Evolutionary conservation across 306 rosid species (phyloP), one percentile per base, ranked within the genome.

Genomic region (Trifolium fragiferum): DNA sequence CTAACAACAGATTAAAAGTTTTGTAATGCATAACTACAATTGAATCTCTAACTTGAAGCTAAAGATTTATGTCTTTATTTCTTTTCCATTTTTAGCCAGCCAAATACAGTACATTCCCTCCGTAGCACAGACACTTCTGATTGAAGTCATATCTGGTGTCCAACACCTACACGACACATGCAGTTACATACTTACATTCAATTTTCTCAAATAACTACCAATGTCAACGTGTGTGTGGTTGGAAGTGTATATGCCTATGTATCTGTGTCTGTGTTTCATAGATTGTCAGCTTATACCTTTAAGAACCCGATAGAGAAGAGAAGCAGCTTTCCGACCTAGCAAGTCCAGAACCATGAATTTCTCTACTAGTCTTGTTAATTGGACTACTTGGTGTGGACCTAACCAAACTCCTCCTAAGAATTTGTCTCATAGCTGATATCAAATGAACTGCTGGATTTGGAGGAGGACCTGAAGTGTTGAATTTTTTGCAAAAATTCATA

Each of bases 371-470:
- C 59, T 71, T 89, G n/a, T 72, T 89, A 21, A 78, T 67, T 7
- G 97, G 96, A 75, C 96, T 87, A 74, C 41, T 68, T 19, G 92
- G 88, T 6, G 87, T 81, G 10, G 96, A 89, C 77, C 91, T 82
- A 54, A 86, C 86, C 83, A 93, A 82, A 82, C 88, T 91, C 61
- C 87, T 80, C 44, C 91, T 82, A 50, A 93, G 92, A 86, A 93
- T 88, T 66, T 91, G 97, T 69, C 90, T 91, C 96, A 93, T 81
- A 20, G 98, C 97, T 10, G 91, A 82, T 12, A 93, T 91, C 84
- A 93, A 84, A 83, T 86, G 94, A 30, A 82, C 76, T 4, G 97
- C 68, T 1, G 98, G 94, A 68, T 93, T 82, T 13, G 82, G 83
- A 46, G 96, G 97, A 38, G 98, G 98, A 5, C 87, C 89, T 0